phyloP scores from a whole-genome alignment of 2,329 filamentous ascomycete genomes.

The Pseudogymnoascus sp. region DNA sequence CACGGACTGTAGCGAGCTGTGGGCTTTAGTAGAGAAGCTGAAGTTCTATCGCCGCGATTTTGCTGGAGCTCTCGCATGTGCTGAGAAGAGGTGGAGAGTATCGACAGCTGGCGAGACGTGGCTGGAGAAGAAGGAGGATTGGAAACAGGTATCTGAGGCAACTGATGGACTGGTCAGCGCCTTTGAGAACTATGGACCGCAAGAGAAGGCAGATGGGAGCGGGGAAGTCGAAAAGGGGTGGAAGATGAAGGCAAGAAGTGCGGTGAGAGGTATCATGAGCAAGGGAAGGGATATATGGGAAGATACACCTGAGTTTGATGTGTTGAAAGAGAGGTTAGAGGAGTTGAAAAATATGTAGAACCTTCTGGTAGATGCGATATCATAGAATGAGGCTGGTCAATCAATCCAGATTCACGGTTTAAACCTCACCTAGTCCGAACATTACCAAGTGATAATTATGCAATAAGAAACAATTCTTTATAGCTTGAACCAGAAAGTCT shows the following conservation, averaged over 20 bases:
- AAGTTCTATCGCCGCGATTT: conserved; percentile 68
- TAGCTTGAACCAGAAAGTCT: background rate
- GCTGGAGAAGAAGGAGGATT: conserved; percentile 40
- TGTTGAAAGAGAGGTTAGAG: conserved; percentile 49
- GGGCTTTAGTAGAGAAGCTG: conserved; percentile 65
- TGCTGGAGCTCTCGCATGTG: conserved; percentile 66
- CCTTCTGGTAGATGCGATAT: background rate
- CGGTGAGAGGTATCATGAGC: conserved; percentile 74
- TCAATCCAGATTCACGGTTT: background rate
- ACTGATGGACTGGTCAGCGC: conserved; percentile 77
- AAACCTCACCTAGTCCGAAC: background rate
- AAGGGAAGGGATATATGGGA: conserved; percentile 80
- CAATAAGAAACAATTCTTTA: background rate
- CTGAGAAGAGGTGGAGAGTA: conserved; percentile 85
- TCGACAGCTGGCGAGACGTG: conserved; percentile 41
- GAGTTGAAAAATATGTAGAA: conserved; percentile 37
- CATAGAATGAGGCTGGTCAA: background rate
- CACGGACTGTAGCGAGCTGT: conserved; percentile 69
- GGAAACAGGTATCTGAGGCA: conserved; percentile 51
- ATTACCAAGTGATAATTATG: background rate
- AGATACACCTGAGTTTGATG: conserved; percentile 60
- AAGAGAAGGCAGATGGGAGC: conserved; percentile 49
- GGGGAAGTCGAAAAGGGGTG: conserved; percentile 69
- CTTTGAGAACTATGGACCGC: conserved; percentile 70
- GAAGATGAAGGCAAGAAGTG: conserved; percentile 82